Evolutionary conservation across 2,329 filamentous ascomycete genomes (phyloP).

Genomic region (Colletotrichum higginsianum): DNA sequence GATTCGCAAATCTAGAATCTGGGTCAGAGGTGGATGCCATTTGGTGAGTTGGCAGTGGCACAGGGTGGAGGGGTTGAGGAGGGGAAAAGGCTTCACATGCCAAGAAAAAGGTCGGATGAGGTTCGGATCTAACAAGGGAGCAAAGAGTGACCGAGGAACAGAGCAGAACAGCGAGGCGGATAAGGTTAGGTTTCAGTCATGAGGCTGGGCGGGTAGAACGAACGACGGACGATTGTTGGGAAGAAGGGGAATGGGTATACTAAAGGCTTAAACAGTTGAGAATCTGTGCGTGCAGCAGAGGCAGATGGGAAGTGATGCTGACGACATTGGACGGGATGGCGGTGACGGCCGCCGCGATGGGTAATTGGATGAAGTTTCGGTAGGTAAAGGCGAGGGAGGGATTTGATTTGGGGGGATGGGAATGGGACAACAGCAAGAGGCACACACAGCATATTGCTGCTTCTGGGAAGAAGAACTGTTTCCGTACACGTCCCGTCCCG

Average conservation of each 20-base stretch:
- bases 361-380: not conserved
- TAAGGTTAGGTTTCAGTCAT: conserved; percentile 16
- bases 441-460: not conserved
- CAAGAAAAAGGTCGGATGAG: conserved; percentile 9
- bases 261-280: not conserved
- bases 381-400: conserved; percentile 10
- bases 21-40: conserved; percentile 4
- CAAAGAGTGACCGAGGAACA: not conserved
- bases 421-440: not conserved
- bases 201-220: not conserved
- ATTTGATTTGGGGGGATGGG: not conserved
- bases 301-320: conserved; percentile 28
- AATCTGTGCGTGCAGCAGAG: not conserved
- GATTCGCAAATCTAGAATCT: not conserved
- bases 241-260: not conserved
- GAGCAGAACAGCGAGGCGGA: not conserved
- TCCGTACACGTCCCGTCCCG: not conserved
- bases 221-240: not conserved
- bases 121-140: conserved; percentile 14
- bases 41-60: conserved; percentile 20
- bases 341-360: conserved; percentile 17
- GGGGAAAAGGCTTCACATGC: conserved; percentile 25
- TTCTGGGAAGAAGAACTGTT: conserved; percentile 3
- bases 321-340: conserved; percentile 37
- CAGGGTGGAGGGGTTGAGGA: conserved; percentile 1